Base-by-base conservation (phyloP, 2,329 filamentous ascomycete species). In the Fusarium sp. region DNA sequence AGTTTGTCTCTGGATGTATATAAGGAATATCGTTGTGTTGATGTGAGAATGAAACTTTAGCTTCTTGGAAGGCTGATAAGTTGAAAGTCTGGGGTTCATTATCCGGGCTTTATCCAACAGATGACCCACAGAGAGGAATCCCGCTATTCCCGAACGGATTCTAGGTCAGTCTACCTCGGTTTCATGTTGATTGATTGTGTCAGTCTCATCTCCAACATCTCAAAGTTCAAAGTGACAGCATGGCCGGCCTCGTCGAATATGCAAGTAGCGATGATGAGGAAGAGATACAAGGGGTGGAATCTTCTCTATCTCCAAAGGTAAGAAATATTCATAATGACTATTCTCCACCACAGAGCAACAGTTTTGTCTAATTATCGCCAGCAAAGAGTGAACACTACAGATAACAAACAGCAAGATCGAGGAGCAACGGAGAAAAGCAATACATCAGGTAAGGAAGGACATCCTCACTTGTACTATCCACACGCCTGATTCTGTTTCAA, bases 191-290 rank as follows among this genome's bases (percentile, higher is more conserved):
- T n/a, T 24, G 56, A 31, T 42, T 59, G 24, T 39, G 31, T 62
- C 30, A 63, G 36, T 56, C 51, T 71, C 30, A 42, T 38, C 38
- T 54, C 44, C 39, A 44, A 54, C 55, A 54, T 60, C 50, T 41
- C 24, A 31, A 30, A 57, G 41, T 45, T 26, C 44, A n/a, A 57
- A 47, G 33, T 51, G 71, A 44, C 18, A 75, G 55, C 31, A 78
- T 86, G 84, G 82, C 82, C 48, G 85, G 82, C 4, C 82, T 88
- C 18, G 86, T 88, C 13, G 81, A 76, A 38, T 88, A 88, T 69
- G 85, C 82, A 20, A 88, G 86, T 73, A 88, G 86, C 61, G 86
- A 87, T 47, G 86, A 87, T 4, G 86, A 87, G 11, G 83, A 85
- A 7, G 84, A 83, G 6, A 71, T 72, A 7, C 57, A 76, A 15